A percentile compares a stretch with the other conserved stretches of the same genome.
Conservation (phyloP, 1,284 basidiomycete species). For the Quambalaria eucalypti region DNA sequence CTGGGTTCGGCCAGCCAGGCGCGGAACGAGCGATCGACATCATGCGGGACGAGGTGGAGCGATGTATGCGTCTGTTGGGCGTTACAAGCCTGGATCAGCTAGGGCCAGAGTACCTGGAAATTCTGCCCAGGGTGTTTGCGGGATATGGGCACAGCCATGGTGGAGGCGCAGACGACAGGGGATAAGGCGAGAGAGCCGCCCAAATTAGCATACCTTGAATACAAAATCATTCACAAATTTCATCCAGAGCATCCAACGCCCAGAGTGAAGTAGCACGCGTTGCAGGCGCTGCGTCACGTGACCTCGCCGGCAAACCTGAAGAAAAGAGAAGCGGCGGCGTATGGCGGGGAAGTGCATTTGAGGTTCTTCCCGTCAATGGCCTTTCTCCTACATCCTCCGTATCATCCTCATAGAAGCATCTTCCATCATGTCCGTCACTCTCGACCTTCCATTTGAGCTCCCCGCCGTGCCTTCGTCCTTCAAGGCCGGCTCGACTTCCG, state of each 20-base stretch:
- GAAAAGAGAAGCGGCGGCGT: too few species aligned
- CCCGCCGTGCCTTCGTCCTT: slow-evolving; percentile 34
- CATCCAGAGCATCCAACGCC: too few species aligned
- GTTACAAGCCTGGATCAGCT: slow-evolving; percentile 63
- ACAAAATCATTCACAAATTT: too few species aligned
- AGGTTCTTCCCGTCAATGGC: not conserved
- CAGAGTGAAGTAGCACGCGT: too few species aligned
- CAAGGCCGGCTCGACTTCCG: slow-evolving; percentile 21
- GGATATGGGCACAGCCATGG: not conserved
- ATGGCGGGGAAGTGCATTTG: too few species aligned
- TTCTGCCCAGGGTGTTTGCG: slow-evolving; percentile 16
- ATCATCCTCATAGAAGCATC: not conserved
- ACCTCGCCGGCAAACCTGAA: too few species aligned
- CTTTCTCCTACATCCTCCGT: not conserved
- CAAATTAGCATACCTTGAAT: too few species aligned
- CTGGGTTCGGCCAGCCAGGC: slow-evolving; percentile 75
- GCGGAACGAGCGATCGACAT: slow-evolving; percentile 64
- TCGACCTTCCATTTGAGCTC: slow-evolving; percentile 38
- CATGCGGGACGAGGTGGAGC: slow-evolving; percentile 68
- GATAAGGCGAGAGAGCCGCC: too few species aligned
- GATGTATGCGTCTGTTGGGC: slow-evolving; percentile 70
- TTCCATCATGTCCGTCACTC: slow-evolving; percentile 32
- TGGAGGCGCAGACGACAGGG: not conserved
- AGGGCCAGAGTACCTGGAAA: slow-evolving; percentile 65
- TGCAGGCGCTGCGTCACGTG: too few species aligned